These are phyloP conservation scores for Solanum raphanifolium DNA, from an alignment of 257 asterid genomes.

Conservation along the genomic window DNA sequence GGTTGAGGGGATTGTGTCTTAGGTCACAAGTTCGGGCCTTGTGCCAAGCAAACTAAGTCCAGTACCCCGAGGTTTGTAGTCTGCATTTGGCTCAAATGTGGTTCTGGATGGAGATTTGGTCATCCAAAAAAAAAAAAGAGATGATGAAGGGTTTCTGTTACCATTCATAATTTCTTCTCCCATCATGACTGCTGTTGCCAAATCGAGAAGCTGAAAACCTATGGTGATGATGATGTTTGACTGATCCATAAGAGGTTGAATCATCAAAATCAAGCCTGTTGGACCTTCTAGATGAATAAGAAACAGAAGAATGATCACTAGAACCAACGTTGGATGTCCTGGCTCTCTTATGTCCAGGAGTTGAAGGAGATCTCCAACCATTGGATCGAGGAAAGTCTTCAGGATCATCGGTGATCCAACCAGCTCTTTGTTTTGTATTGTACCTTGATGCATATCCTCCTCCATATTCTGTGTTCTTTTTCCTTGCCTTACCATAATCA, in stretches of 20 bases:
- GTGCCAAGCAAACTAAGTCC: background rate
- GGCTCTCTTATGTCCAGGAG: constrained; percentile 32
- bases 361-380: constrained; percentile 53
- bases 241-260: constrained; percentile 26
- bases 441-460: constrained; percentile 15
- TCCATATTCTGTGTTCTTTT: constrained; percentile 17
- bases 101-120: background rate
- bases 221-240: constrained; percentile 18
- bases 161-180: constrained; percentile 33
- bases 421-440: constrained; percentile 48
- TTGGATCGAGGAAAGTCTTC: constrained; percentile 23
- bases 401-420: constrained; percentile 62
- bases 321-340: constrained; percentile 10
- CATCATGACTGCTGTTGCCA: constrained; percentile 25
- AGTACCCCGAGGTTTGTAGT: background rate
- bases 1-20: background rate
- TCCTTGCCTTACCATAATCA: constrained; percentile 25
- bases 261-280: constrained; percentile 13
- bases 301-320: constrained; percentile 28
- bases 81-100: background rate
- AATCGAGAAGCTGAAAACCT: constrained; percentile 47
- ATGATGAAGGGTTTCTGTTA: background rate
- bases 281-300: constrained; percentile 26
- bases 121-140: background rate
- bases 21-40: background rate